A percentile compares a stretch with the other conserved stretches of the same genome.
Evolutionary conservation across 1,284 basidiomycete species (phyloP).

Genomic region (Moniliella sp.): DNA sequence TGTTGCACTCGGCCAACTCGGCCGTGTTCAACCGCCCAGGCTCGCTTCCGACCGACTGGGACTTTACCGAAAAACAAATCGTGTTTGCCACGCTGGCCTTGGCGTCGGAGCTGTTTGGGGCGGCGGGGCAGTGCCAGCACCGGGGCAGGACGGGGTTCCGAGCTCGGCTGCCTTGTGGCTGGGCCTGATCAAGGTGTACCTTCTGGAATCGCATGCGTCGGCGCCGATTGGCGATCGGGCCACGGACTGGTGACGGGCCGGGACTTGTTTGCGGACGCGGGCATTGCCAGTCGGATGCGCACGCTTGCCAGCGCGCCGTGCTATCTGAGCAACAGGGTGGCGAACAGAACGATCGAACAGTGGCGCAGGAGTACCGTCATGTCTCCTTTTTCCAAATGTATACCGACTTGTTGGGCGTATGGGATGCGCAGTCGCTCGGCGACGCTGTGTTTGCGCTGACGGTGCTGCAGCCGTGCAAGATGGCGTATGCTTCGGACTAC

Average conservation of each 20-base stretch:
- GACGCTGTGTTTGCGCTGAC: slow-evolving; percentile 54
- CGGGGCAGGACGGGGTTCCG: slow-evolving; percentile 3
- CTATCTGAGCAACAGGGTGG: too few species aligned
- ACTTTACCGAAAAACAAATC: slow-evolving; percentile 57
- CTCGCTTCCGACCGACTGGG: slow-evolving; percentile 52
- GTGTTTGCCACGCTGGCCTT: slow-evolving; percentile 34
- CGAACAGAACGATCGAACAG: too few species aligned
- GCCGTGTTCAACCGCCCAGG: slow-evolving; percentile 42
- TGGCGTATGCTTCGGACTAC: slow-evolving; percentile 61
- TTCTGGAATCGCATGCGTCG: slow-evolving; percentile 44
- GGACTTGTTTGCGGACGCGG: slow-evolving; percentile 50
- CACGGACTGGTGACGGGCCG: slow-evolving; percentile 14
- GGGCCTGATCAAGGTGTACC: slow-evolving; percentile 72
- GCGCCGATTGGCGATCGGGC: slow-evolving; percentile 3
- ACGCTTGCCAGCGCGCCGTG: too few species aligned
- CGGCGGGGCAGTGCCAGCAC: too few species aligned
- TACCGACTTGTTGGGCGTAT: slow-evolving; percentile 68
- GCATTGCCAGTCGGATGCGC: too few species aligned
- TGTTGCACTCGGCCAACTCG: slow-evolving; percentile 39
- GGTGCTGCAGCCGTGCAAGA: slow-evolving; percentile 54
- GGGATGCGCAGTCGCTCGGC: slow-evolving; percentile 71
- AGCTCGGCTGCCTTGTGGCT: slow-evolving; percentile 37
- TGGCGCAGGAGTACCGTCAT: too few species aligned
- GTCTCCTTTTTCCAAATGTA: slow-evolving; percentile 69
- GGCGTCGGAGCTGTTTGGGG: too few species aligned